phyloP scores from a whole-genome alignment of 2,329 filamentous ascomycete species.

The Thelonectria blattea region DNA sequence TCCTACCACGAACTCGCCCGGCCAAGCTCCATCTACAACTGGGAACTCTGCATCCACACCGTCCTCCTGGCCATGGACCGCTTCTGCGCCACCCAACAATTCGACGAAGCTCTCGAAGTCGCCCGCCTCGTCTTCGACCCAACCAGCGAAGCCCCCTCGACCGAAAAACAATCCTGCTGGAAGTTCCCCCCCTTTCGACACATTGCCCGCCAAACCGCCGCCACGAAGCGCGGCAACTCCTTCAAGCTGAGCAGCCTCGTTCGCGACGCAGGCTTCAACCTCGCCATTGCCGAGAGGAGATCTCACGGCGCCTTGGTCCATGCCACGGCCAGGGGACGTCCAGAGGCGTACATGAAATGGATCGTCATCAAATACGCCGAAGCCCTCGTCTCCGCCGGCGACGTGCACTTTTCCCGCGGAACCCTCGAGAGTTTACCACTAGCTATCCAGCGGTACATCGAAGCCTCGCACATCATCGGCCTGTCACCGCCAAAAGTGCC shows the following conservation, averaged over 20 bases:
- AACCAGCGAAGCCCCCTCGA: not conserved
- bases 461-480: slow-evolving; percentile 20
- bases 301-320: too few species aligned
- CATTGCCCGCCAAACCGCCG: too few species aligned
- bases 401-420: slow-evolving; percentile 17
- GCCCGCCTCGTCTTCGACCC: slow-evolving; percentile 10
- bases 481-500: not conserved
- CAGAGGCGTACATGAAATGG: slow-evolving; percentile 18
- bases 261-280: not conserved
- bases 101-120: slow-evolving; percentile 1
- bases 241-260: not conserved
- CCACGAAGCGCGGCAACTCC: not conserved
- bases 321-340: not conserved
- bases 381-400: slow-evolving; percentile 19
- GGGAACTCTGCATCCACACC: slow-evolving; percentile 12
- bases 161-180: too few species aligned
- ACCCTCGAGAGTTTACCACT: slow-evolving; percentile 17
- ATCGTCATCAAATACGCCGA: slow-evolving; percentile 21
- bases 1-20: too few species aligned
- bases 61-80: not conserved
- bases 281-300: too few species aligned
- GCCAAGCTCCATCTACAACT: slow-evolving; percentile 11
- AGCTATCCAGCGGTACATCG: slow-evolving; percentile 22
- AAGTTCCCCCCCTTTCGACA: too few species aligned
- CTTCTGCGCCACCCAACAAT: slow-evolving; percentile 4